Conservation (phyloP, 352 stramenopile genomes). For the Globisporangium middletonii region DNA sequence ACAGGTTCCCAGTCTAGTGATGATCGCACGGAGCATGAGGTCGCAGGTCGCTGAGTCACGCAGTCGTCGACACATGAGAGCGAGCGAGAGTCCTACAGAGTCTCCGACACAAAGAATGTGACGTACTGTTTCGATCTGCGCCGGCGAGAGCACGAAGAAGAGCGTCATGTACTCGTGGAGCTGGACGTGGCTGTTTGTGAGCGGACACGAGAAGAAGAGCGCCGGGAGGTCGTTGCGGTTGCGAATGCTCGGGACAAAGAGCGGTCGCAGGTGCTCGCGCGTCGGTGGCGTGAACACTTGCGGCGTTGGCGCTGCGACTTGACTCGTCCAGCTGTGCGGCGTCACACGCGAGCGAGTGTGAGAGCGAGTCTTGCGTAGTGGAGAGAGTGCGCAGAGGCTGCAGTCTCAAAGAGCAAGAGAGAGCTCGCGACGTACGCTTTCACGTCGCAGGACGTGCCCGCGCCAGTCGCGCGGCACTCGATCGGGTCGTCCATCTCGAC, state of each 20-base stretch:
- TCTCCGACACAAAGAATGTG: neutral
- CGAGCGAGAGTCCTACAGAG: neutral
- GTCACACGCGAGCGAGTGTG: neutral
- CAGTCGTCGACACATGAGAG: neutral
- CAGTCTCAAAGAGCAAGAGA: neutral
- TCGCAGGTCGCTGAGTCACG: conserved; percentile 1
- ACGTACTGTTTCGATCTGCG: conserved; percentile 22
- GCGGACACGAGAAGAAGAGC: conserved; percentile 48
- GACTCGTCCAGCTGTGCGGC: conserved; percentile 29
- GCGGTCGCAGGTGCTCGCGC: conserved; percentile 5
- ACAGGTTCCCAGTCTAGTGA: conserved; percentile 23
- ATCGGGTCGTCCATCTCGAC: conserved; percentile 36
- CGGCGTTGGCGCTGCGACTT: conserved; percentile 10
- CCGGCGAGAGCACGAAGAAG: conserved; percentile 51
- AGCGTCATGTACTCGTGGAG: conserved; percentile 59
- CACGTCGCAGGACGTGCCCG: conserved; percentile 28
- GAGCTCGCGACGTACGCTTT: conserved; percentile 22
- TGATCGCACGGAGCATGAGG: conserved; percentile 4
- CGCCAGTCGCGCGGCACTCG: conserved; percentile 26
- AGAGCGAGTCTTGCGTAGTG: neutral
- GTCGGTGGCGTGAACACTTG: conserved; percentile 12
- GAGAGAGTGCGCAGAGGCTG: neutral
- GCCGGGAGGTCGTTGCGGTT: conserved; percentile 23
- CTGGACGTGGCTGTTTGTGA: conserved; percentile 22
- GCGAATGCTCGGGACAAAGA: conserved; percentile 7